phyloP scores from a whole-genome alignment of 2,329 filamentous ascomycete species.

The Cryphonectria naterciae region DNA sequence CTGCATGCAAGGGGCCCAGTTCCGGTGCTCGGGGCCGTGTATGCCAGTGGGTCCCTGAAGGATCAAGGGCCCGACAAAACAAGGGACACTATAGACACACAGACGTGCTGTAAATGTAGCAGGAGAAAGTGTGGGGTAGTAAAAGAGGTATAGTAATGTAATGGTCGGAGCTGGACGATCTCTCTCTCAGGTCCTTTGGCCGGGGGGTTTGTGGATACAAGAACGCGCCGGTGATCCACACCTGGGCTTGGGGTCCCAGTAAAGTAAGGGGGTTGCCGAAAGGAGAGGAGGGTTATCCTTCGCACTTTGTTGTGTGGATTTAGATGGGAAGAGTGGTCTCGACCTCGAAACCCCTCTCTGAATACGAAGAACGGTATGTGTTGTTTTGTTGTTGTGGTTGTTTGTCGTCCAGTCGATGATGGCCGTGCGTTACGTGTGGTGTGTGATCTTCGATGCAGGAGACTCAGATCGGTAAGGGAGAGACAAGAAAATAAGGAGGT shows the following conservation, averaged over 20 bases:
- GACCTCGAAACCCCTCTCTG: not conserved
- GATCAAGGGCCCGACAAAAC: not conserved
- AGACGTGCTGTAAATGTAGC: not conserved
- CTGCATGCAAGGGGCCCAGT: slow-evolving; percentile 4
- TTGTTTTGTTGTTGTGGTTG: not conserved
- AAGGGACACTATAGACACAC: not conserved
- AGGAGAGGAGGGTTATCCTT: not conserved
- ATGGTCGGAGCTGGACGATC: not conserved
- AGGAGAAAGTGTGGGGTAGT: not conserved
- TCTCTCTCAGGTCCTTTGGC: not conserved
- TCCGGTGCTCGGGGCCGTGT: not conserved
- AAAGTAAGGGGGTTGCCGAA: not conserved
- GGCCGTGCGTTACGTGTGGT: slow-evolving; percentile 5
- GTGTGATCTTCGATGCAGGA: slow-evolving; percentile 1
- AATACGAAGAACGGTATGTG: not conserved
- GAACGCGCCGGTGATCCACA: not conserved
- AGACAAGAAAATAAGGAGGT: not conserved
- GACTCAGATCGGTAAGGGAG: not conserved
- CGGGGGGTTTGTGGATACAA: not conserved
- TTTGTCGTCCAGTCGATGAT: not conserved
- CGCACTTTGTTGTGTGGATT: not conserved
- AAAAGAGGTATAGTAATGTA: not conserved
- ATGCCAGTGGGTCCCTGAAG: not conserved
- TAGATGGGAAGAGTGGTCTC: not conserved
- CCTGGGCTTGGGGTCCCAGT: not conserved